phyloP scores from a whole-genome alignment of 495 filamentous ascomycete genomes.

The Penicillium macrosclerotiorum region DNA sequence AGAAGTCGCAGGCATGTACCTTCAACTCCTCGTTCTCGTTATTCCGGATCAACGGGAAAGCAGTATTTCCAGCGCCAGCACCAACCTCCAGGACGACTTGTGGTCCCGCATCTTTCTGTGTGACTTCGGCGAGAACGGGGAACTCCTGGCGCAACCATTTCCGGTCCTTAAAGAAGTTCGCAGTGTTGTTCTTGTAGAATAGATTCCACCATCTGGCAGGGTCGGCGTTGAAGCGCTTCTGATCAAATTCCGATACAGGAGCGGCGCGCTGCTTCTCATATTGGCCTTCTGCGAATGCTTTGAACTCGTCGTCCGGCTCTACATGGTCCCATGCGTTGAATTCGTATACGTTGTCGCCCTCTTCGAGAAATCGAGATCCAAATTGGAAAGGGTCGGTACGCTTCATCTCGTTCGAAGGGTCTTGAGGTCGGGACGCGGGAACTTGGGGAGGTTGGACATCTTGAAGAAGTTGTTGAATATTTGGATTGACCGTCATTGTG shows the following conservation, averaged over 20 bases:
- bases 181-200: conserved; percentile 93
- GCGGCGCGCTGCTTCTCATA: conserved; percentile 75
- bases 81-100: conserved; percentile 81
- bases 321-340: conserved; percentile 99
- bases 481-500: conserved; percentile 24
- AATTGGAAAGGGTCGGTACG: conserved; percentile 91
- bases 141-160: conserved; percentile 98
- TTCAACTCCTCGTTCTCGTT: conserved; percentile 78
- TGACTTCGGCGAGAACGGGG: conserved; percentile 71
- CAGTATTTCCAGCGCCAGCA: conserved; percentile 93
- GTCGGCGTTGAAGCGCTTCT: conserved; percentile 77
- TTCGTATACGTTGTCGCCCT: conserved; percentile 83
- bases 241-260: conserved; percentile 86
- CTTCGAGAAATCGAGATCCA: conserved; percentile 78
- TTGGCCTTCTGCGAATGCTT: conserved; percentile 75
- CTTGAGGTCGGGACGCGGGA: conserved; percentile 48
- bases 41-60: conserved; percentile 78
- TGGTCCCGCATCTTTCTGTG: conserved; percentile 57
- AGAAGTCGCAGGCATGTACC: conserved; percentile 92
- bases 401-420: conserved; percentile 63
- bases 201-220: conserved; percentile 95
- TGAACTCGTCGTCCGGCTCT: conserved; percentile 76
- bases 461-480: conserved; percentile 34
- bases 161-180: conserved; percentile 97
- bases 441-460: conserved; percentile 45